phyloP scores from a whole-genome alignment of 2,329 filamentous ascomycete species.

The Parastagonospora nodorum region DNA sequence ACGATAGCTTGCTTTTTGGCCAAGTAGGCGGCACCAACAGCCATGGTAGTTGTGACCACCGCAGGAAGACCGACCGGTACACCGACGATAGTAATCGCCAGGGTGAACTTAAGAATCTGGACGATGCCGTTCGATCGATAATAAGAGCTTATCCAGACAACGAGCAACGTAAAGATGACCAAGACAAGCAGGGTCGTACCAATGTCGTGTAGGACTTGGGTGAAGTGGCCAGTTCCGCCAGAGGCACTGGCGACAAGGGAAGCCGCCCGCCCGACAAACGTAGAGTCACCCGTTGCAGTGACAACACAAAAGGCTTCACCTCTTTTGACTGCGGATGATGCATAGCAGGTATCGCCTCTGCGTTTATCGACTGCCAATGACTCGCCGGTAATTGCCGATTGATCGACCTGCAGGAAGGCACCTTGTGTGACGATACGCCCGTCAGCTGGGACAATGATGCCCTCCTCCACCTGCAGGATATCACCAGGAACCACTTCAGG shows the following conservation, averaged over 20 bases:
- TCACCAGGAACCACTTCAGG: slow-evolving; percentile 87
- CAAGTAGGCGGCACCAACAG: slow-evolving; percentile 87
- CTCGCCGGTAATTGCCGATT: slow-evolving; percentile 90
- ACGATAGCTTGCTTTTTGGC: slow-evolving; percentile 93
- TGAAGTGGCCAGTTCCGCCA: slow-evolving; percentile 81
- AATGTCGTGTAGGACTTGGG: slow-evolving; percentile 86
- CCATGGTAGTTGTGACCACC: slow-evolving; percentile 94
- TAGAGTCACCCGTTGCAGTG: slow-evolving; percentile 84
- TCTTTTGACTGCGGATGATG: slow-evolving; percentile 88
- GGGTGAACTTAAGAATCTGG: slow-evolving; percentile 78
- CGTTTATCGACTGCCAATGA: slow-evolving; percentile 91
- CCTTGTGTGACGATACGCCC: slow-evolving; percentile 83
- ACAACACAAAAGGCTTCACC: slow-evolving; percentile 84
- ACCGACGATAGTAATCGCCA: slow-evolving; percentile 89
- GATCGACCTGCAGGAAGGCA: slow-evolving; percentile 87
- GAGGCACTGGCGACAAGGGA: slow-evolving; percentile 81
- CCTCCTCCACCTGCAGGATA: slow-evolving; percentile 87
- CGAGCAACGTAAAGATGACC: slow-evolving; percentile 77
- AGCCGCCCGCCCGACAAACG: slow-evolving; percentile 86
- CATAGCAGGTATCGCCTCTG: slow-evolving; percentile 78
- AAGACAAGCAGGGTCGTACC: slow-evolving; percentile 79
- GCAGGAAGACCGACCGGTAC: slow-evolving; percentile 91
- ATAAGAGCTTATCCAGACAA: slow-evolving; percentile 87
- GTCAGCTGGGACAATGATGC: slow-evolving; percentile 89
- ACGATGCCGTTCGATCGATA: slow-evolving; percentile 85